These are phyloP conservation scores for Boletus eberwhitei DNA, from an alignment of 768 basidiomycete species.

Conservation along the genomic window DNA sequence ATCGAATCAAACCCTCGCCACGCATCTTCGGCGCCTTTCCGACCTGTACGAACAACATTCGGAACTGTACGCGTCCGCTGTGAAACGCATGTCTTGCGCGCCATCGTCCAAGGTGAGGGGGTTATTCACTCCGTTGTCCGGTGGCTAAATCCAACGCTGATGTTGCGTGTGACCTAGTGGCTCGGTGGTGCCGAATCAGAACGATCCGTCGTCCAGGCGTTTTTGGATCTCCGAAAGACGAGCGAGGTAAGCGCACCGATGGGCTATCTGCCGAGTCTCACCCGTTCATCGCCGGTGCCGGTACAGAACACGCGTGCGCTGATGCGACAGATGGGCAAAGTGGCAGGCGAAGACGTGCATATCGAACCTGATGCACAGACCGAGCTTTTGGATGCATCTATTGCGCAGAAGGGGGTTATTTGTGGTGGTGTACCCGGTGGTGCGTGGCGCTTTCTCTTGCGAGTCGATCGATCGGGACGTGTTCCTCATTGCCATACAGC, in stretches of 20 bases:
- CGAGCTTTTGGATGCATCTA: slow-evolving; percentile 71
- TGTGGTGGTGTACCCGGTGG: slow-evolving; percentile 97
- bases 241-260: slow-evolving; percentile 46
- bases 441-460: slow-evolving; percentile 35
- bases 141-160: not conserved
- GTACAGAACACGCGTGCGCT: slow-evolving; percentile 66
- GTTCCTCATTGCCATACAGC: slow-evolving; percentile 45
- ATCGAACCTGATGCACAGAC: slow-evolving; percentile 93
- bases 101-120: slow-evolving; percentile 53
- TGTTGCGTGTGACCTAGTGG: slow-evolving; percentile 43
- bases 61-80: slow-evolving; percentile 48
- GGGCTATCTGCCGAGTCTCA: not conserved
- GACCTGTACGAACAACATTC: slow-evolving; percentile 47
- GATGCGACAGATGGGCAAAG: slow-evolving; percentile 82
- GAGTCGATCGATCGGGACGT: not conserved
- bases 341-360: slow-evolving; percentile 59
- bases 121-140: not conserved
- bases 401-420: slow-evolving; percentile 77
- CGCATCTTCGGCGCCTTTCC: slow-evolving; percentile 49
- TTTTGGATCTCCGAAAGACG: slow-evolving; percentile 53
- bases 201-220: slow-evolving; percentile 46
- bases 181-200: not conserved
- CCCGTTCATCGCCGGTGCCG: not conserved
- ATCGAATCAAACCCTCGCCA: slow-evolving; percentile 57
- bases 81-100: slow-evolving; percentile 60